phyloP scores from a whole-genome alignment of 495 filamentous ascomycete genomes.

The Echria macrotheca region DNA sequence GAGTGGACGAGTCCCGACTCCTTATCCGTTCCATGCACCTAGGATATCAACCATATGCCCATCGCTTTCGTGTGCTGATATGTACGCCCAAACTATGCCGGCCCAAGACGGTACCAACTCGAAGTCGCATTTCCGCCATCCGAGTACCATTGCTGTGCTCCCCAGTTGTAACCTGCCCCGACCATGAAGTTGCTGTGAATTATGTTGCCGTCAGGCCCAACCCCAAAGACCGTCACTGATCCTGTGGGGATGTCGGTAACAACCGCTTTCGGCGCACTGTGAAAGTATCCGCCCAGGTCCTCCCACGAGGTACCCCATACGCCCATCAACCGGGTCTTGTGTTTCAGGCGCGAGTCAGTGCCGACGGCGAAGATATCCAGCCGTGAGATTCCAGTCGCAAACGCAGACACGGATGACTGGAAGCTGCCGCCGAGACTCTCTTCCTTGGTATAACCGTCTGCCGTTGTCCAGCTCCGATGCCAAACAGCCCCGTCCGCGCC shows the following conservation, averaged over 20 bases:
- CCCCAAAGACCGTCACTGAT: not conserved
- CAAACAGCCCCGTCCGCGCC: not conserved
- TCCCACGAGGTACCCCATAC: not conserved
- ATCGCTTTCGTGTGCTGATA: no score
- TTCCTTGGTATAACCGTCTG: not conserved
- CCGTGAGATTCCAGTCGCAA: not conserved
- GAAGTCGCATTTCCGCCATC: not conserved
- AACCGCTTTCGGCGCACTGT: not conserved
- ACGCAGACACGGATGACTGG: not conserved
- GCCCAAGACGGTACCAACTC: not conserved
- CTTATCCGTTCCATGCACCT: no score
- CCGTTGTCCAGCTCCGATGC: not conserved
- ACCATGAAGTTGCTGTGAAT: not conserved
- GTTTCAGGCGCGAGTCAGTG: not conserved
- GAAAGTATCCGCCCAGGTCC: not conserved
- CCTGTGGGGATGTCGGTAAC: not conserved
- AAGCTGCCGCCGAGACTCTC: not conserved
- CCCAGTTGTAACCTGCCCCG: not conserved
- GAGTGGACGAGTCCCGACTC: no score
- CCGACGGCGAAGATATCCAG: not conserved
- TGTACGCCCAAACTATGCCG: not conserved
- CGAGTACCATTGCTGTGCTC: not conserved
- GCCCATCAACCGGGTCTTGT: not conserved
- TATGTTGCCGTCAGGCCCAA: not conserved
- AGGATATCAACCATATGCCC: no score